Evolutionary conservation across 495 filamentous ascomycete species (phyloP).

Genomic region (Annulohypoxylon bovei): DNA sequence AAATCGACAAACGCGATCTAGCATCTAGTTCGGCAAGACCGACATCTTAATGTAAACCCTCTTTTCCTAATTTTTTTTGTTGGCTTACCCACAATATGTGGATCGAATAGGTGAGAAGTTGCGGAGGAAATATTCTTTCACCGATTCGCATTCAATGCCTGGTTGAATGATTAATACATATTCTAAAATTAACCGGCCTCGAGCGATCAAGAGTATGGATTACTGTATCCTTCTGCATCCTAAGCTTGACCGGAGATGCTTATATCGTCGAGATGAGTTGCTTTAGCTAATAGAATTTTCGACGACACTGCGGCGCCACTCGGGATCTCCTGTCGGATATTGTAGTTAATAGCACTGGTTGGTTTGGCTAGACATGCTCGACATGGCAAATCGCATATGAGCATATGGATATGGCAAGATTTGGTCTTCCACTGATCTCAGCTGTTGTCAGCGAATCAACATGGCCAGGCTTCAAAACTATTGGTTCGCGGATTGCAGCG

Average conservation of each 20-base stretch:
- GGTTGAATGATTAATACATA: background rate
- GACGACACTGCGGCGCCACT: constrained; percentile 19
- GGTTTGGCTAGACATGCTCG: constrained; percentile 33
- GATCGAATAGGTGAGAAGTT: background rate
- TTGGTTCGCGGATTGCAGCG: constrained; percentile 33
- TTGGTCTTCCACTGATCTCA: constrained; percentile 27
- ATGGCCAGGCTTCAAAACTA: constrained; percentile 12
- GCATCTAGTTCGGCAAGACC: constrained; percentile 21
- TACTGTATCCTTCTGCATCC: background rate
- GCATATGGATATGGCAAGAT: constrained; percentile 39
- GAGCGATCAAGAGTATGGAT: background rate
- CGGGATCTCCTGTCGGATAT: background rate
- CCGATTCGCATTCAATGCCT: background rate
- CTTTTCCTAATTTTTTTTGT: background rate
- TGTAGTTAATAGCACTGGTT: constrained; percentile 4
- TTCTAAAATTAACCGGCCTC: too few species aligned
- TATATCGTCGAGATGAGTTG: background rate
- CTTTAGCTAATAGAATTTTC: constrained; percentile 3
- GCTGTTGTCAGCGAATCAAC: constrained; percentile 30
- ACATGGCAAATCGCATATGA: constrained; percentile 35
- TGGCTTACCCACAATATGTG: constrained; percentile 5
- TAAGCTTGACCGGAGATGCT: constrained; percentile 12
- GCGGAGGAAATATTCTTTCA: background rate
- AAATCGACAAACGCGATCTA: constrained; percentile 18
- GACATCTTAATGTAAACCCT: constrained; percentile 8